Evolutionary conservation across 2,329 filamentous ascomycete species (phyloP), one percentile per base, ranked within the genome.

Genomic region (Lachnellula hyalina): DNA sequence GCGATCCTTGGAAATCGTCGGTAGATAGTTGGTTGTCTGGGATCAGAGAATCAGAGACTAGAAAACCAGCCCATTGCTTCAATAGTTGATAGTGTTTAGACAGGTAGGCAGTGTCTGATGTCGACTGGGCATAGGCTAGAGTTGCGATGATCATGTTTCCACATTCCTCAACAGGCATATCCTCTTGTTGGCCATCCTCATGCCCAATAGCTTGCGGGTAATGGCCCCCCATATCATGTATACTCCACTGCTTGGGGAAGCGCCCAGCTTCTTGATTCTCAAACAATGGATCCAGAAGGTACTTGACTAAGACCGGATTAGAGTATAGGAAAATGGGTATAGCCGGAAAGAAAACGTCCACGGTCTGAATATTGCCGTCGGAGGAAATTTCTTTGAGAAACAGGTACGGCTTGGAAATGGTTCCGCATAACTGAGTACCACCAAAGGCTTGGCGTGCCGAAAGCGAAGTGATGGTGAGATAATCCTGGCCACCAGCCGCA

Each of bases 341-440:
- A 0, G 89, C 81, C 0, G 90, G 90, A 73, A 91, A 95, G 61
- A 95, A 90, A 60, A 96, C 89, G 71, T 94, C 89, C 21, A 95
- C 90, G 0, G 90, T 96, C 68, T 95, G 89, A 61, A 85, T 86
- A 63, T 96, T 93, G 41, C 90, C 90, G 67, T 95, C 86, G 3
- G 88, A 93, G 59, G 87, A 90, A 64, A 96, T 95, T 68, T 96
- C 91, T 69, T 96, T 96, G 52, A 95, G 73, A 73, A 96, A 96
- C 14, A 96, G 72, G 51, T 92, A 80, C 0, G 87, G 85, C 54
- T 87, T 79, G 0, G 85, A 75, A 3, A 82, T 74, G 14, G 87
- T 88, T 52, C 88, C 83, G 8, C 85, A 81, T 66, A 91, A 88
- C 60, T 85, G 85, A 2, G 89, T 84, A 0, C 84, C 88, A 14